Evolutionary conservation across 345 rosid species (phyloP).

Genomic region (Citrus maxima): DNA sequence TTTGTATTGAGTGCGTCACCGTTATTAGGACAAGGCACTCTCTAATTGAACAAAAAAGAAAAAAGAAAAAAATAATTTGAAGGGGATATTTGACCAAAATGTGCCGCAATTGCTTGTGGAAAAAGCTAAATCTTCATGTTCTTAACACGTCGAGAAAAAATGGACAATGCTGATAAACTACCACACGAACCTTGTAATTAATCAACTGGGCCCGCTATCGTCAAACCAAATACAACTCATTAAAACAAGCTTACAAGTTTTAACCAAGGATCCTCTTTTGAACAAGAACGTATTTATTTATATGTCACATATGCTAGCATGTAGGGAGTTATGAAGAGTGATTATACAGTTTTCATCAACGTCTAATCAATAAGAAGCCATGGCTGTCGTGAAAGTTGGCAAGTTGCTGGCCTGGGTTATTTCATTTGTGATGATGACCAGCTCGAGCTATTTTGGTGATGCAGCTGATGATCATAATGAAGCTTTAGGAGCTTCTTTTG

Average conservation of each 20-base stretch:
- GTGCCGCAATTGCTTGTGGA: constrained; percentile 12
- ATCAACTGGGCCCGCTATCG: not conserved
- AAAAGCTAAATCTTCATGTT: constrained; percentile 23
- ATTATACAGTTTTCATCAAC: not conserved
- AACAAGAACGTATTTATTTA: constrained; percentile 11
- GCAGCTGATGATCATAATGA: constrained; percentile 20
- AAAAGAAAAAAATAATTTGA: not conserved
- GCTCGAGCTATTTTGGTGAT: not conserved
- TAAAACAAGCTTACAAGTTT: constrained; percentile 34
- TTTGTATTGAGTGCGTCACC: not conserved
- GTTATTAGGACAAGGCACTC: not conserved
- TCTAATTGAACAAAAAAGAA: not conserved
- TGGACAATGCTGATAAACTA: constrained; percentile 37
- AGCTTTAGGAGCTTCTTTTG: constrained; percentile 54
- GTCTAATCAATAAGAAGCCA: not conserved
- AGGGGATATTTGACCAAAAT: constrained; percentile 1
- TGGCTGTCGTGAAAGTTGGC: constrained; percentile 8
- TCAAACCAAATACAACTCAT: constrained; percentile 48
- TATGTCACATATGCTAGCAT: not conserved
- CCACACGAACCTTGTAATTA: constrained; percentile 10
- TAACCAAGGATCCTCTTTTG: not conserved
- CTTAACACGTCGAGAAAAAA: constrained; percentile 21
- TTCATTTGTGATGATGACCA: constrained; percentile 1
- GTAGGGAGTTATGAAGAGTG: too few species aligned
- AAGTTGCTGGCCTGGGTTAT: constrained; percentile 12